Evolutionary conservation across 1,139 yeast genomes (phyloP).

Genomic region (Suhomyces kunorum): DNA sequence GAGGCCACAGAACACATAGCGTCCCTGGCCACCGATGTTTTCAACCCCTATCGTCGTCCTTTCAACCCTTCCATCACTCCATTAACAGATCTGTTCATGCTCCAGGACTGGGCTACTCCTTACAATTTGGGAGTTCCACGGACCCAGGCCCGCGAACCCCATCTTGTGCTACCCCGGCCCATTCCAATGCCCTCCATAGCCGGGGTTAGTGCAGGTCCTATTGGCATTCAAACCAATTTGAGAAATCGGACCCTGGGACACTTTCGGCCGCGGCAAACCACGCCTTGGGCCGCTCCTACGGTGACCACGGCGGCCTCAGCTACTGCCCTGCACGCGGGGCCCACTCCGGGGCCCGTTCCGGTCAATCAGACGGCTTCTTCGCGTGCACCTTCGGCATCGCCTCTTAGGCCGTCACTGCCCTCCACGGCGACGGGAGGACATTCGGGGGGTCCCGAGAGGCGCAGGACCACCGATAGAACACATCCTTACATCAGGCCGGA

Average conservation of each 20-base stretch:
- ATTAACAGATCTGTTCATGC: constrained; percentile 42
- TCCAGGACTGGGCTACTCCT: constrained; percentile 42
- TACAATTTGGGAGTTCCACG: constrained; percentile 8
- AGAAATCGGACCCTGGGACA: not conserved
- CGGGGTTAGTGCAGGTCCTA: too few species aligned
- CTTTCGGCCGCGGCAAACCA: not conserved
- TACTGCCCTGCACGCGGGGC: not conserved
- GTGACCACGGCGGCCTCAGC: not conserved
- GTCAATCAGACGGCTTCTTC: too few species aligned
- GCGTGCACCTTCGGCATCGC: too few species aligned
- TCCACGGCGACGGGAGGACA: not conserved
- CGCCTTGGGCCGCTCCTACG: not conserved
- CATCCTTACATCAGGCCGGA: constrained; percentile 35
- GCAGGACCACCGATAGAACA: constrained; percentile 24
- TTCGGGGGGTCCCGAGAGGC: constrained; percentile 37
- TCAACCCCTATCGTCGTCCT: constrained; percentile 40
- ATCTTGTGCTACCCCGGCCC: constrained; percentile 27
- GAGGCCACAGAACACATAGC: constrained; percentile 28
- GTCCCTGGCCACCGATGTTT: constrained; percentile 40
- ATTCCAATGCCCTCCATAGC: constrained; percentile 29
- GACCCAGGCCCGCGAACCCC: constrained; percentile 16
- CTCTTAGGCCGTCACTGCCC: constrained; percentile 1
- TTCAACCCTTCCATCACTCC: constrained; percentile 43
- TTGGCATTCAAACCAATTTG: too few species aligned
- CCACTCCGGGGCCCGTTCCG: too few species aligned